phyloP scores from a whole-genome alignment of 2,329 filamentous ascomycete genomes.

The Cercospora nicotianae region DNA sequence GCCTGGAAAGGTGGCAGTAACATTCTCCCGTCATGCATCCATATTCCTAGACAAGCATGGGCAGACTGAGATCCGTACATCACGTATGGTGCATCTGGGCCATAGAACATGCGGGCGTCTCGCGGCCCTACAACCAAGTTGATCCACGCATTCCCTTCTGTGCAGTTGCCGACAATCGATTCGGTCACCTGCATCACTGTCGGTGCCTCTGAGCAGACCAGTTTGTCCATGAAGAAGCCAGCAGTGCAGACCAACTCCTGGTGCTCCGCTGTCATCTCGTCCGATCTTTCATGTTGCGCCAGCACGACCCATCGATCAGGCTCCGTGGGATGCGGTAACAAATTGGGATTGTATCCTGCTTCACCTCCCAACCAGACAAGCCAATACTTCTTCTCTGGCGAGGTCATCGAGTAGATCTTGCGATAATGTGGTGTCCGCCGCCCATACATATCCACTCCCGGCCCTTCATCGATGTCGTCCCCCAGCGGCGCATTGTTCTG shows the following conservation, averaged over 20 bases:
- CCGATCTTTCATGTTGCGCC: constrained; percentile 31
- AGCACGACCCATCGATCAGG: constrained; percentile 54
- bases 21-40: constrained; percentile 55
- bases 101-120: constrained; percentile 60
- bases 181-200: constrained; percentile 49
- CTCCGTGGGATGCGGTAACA: constrained; percentile 56
- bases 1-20: constrained; percentile 44
- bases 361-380: constrained; percentile 49
- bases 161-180: constrained; percentile 49
- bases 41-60: constrained; percentile 59
- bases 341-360: constrained; percentile 55
- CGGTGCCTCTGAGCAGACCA: constrained; percentile 49
- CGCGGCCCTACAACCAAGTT: constrained; percentile 55
- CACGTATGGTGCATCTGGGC: constrained; percentile 52
- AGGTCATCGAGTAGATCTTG: constrained; percentile 45
- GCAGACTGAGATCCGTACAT: constrained; percentile 58
- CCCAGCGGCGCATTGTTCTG: background rate
- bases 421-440: constrained; percentile 4
- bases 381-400: constrained; percentile 51
- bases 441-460: constrained; percentile 1
- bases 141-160: constrained; percentile 47
- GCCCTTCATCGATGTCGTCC: background rate
- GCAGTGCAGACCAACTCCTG: constrained; percentile 54
- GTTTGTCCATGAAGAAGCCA: constrained; percentile 44
- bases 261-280: background rate